Conservation (phyloP, 257 asterid genomes). For the Nicotiana obtusifolia region DNA sequence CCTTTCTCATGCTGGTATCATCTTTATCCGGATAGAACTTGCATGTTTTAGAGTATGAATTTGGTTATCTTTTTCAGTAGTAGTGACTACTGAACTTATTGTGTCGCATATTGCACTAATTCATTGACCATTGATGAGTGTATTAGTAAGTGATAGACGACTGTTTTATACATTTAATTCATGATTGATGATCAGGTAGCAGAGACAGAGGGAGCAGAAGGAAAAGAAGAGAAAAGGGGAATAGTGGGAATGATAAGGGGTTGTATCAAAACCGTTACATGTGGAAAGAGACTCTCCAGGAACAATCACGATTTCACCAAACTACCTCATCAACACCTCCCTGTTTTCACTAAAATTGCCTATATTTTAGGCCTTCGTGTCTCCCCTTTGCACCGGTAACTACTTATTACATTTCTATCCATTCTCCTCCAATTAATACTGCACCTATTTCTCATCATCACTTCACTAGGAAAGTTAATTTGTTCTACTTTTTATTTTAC, state of each 20-base stretch:
- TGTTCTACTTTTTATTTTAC: background rate
- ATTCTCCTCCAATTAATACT: background rate
- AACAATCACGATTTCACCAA: background rate
- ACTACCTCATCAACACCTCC: conserved; percentile 23
- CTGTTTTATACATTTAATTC: no score
- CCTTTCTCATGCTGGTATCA: conserved; percentile 71
- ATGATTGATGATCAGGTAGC: conserved; percentile 45
- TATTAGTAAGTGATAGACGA: no score
- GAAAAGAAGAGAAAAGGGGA: conserved; percentile 35
- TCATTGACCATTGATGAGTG: no score
- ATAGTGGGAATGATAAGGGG: conserved; percentile 88
- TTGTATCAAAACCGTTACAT: conserved; percentile 79
- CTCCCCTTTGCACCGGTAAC: conserved; percentile 72
- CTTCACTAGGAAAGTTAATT: no score
- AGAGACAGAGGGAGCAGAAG: conserved; percentile 45
- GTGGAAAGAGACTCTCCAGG: conserved; percentile 50
- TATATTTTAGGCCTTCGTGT: conserved; percentile 92
- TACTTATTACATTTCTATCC: background rate
- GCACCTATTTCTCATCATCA: background rate
- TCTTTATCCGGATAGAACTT: background rate
- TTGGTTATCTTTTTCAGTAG: no score
- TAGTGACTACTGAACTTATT: no score
- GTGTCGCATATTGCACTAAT: no score
- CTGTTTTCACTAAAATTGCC: conserved; percentile 64
- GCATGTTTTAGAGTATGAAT: no score